These are phyloP conservation scores for Zymoseptoria passerinii DNA, from an alignment of 2,329 filamentous ascomycete species.

Conservation along the genomic window DNA sequence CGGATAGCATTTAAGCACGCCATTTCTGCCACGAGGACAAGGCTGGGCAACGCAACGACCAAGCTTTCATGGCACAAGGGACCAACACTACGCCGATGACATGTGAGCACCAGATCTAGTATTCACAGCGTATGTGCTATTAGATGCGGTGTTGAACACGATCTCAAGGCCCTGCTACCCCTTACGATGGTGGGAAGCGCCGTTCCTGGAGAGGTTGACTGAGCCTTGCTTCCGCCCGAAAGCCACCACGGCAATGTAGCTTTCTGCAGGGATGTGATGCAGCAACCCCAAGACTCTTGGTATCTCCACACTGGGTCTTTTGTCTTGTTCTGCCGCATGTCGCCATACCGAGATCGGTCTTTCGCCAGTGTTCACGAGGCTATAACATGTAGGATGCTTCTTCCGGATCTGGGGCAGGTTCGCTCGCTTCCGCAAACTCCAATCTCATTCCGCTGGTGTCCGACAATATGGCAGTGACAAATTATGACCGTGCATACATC, in stretches of 20 bases:
- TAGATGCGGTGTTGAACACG: too few relatives aligned
- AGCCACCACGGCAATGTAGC: too few relatives aligned
- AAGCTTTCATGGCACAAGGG: not conserved
- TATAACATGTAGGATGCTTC: not conserved
- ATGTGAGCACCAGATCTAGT: not conserved
- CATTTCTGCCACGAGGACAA: not conserved
- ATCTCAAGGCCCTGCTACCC: too few relatives aligned
- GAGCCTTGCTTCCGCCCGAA: too few relatives aligned
- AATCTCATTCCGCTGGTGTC: too few relatives aligned
- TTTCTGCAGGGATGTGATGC: too few relatives aligned
- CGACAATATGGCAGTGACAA: too few relatives aligned
- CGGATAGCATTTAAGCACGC: not conserved
- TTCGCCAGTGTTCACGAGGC: too few relatives aligned
- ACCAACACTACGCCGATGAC: not conserved
- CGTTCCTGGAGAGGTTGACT: too few relatives aligned
- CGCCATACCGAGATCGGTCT: not conserved
- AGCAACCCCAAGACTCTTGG: not conserved
- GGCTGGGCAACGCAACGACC: not conserved
- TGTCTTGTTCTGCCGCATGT: not conserved
- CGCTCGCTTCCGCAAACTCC: not conserved
- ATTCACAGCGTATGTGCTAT: too few relatives aligned
- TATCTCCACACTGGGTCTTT: not conserved
- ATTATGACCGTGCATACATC: too few relatives aligned
- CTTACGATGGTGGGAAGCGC: too few relatives aligned
- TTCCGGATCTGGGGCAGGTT: not conserved